Evolutionary conservation across 768 basidiomycete species (phyloP).

Genomic region (Auricularia cornea): DNA sequence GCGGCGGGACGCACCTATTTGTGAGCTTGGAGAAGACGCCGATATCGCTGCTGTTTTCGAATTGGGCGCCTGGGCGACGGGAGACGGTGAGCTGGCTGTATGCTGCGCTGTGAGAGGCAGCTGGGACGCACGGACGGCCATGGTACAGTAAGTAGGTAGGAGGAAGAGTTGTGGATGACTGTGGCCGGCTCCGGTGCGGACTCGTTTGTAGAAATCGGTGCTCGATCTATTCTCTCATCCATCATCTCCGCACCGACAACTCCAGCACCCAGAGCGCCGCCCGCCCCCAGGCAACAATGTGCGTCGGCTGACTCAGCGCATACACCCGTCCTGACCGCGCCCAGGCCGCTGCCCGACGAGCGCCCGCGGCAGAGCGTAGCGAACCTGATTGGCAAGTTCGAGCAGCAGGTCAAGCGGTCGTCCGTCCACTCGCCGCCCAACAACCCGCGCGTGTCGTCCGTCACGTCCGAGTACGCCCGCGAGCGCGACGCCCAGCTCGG

Average conservation of each 20-base stretch:
- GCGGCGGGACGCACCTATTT: conserved; percentile 41
- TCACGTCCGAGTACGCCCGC: conserved; percentile 55
- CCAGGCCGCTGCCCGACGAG: conserved; percentile 81
- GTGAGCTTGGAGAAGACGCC: conserved; percentile 97
- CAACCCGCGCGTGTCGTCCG: conserved; percentile 56
- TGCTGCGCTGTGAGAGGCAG: conserved; percentile 5
- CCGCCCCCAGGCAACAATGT: background rate
- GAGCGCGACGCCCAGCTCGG: conserved; percentile 22
- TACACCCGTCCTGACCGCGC: background rate
- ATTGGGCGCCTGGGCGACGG: conserved; percentile 63
- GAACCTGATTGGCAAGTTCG: conserved; percentile 84
- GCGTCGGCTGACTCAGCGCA: no score
- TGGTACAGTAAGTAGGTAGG: conserved; percentile 24
- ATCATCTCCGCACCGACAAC: background rate
- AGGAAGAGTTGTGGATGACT: background rate
- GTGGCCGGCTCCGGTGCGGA: background rate
- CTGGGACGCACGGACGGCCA: conserved; percentile 54
- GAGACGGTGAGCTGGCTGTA: conserved; percentile 4
- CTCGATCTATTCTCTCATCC: background rate
- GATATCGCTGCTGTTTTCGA: conserved; percentile 90
- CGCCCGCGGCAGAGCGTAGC: conserved; percentile 80
- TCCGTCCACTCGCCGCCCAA: conserved; percentile 26
- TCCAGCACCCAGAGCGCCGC: background rate
- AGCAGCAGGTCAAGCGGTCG: conserved; percentile 68
- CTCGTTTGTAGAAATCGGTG: background rate